Conservation (phyloP, 352 stramenopile genomes). For the Elongisporangium senticosum region DNA sequence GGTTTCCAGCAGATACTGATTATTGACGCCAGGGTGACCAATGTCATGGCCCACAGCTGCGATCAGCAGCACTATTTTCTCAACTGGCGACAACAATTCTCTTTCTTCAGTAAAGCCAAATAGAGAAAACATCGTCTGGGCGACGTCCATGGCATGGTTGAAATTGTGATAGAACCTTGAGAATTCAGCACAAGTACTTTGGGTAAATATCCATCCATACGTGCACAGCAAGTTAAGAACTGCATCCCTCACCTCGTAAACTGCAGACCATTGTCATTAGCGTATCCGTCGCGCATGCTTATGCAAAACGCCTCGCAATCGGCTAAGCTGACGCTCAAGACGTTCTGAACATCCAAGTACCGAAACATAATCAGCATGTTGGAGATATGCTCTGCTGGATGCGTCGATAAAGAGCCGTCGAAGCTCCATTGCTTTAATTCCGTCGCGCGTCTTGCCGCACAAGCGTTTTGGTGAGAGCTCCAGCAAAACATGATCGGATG, state of each 20-base stretch:
- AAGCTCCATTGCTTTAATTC: slow-evolving; percentile 15
- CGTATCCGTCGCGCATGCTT: slow-evolving; percentile 12
- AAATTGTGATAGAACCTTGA: slow-evolving; percentile 25
- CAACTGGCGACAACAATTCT: slow-evolving; percentile 10
- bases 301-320: slow-evolving; percentile 7
- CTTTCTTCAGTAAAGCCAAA: slow-evolving; percentile 8
- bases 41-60: slow-evolving; percentile 24
- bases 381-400: slow-evolving; percentile 6
- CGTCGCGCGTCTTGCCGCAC: neutral
- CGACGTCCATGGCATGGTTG: slow-evolving; percentile 21
- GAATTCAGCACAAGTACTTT: neutral
- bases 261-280: neutral
- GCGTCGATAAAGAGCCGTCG: slow-evolving; percentile 1
- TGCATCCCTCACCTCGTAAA: slow-evolving; percentile 11
- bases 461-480: neutral
- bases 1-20: slow-evolving; percentile 14
- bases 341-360: slow-evolving; percentile 1
- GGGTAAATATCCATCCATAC: neutral
- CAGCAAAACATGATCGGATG: neutral
- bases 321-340: slow-evolving; percentile 2
- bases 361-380: slow-evolving; percentile 13
- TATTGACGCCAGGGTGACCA: slow-evolving; percentile 18
- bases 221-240: neutral
- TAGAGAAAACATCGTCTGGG: slow-evolving; percentile 23
- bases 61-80: slow-evolving; percentile 17